phyloP scores from a whole-genome alignment of 2,329 filamentous ascomycete species.

The Cadophora sp. region DNA sequence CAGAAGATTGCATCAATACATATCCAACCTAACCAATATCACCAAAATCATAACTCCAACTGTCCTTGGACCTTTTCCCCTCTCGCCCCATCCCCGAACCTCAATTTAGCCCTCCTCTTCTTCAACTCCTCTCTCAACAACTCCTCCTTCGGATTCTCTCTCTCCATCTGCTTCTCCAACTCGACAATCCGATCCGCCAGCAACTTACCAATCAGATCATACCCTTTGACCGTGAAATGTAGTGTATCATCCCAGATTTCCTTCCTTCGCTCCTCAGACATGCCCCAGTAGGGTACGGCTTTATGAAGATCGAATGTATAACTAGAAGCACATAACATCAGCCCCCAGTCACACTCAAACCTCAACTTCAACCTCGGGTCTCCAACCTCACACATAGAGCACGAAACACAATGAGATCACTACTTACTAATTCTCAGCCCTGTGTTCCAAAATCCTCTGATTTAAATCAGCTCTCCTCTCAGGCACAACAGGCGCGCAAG shows the following conservation, averaged over 20 bases:
- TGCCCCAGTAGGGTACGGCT: conserved; percentile 59
- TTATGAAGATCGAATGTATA: conserved; percentile 62
- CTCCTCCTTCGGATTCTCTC: not conserved
- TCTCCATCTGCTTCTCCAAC: conserved; percentile 47
- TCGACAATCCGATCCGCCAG: conserved; percentile 60
- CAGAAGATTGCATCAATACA: not conserved
- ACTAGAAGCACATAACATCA: conserved; percentile 45
- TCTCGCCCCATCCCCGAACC: not conserved
- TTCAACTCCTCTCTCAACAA: conserved; percentile 14
- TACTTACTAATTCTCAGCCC: conserved; percentile 59
- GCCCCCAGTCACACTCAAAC: not conserved
- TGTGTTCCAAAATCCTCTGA: conserved; percentile 56
- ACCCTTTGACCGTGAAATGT: conserved; percentile 64
- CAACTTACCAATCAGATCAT: conserved; percentile 66
- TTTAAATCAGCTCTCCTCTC: conserved; percentile 56
- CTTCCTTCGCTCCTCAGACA: conserved; percentile 53
- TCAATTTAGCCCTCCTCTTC: not conserved
- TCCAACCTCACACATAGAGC: not conserved
- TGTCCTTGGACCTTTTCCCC: not conserved
- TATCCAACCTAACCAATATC: too few species aligned
- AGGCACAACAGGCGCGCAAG: conserved; percentile 41
- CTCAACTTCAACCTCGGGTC: not conserved
- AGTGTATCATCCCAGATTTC: conserved; percentile 67
- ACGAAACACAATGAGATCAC: not conserved
- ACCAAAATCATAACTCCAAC: not conserved